These are phyloP conservation scores for Yarrowia sp. DNA, from an alignment of 805 yeast genomes.

Conservation along the genomic window DNA sequence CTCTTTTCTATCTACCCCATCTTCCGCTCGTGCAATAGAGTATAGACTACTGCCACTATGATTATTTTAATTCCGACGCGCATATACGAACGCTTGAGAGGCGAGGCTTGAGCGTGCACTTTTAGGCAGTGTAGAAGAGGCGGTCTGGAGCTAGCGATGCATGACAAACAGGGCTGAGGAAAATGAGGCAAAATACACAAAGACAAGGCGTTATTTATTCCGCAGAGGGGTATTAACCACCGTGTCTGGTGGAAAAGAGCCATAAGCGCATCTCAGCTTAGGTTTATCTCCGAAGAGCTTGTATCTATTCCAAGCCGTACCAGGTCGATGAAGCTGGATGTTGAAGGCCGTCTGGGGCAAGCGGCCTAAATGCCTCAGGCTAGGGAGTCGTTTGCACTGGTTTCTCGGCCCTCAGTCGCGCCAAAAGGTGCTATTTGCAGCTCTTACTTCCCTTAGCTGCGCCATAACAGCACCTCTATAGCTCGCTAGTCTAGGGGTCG, in stretches of 20 bases:
- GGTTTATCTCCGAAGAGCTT: conserved; percentile 16
- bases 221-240: background rate
- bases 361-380: conserved; percentile 7
- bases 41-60: background rate
- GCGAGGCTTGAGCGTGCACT: background rate
- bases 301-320: conserved; percentile 6
- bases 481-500: conserved; percentile 7
- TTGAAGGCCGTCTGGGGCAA: background rate
- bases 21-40: background rate
- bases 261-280: background rate
- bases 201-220: background rate
- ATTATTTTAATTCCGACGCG: conserved; percentile 3
- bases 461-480: conserved; percentile 5
- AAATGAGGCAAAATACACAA: background rate
- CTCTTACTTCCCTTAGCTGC: background rate
- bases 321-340: background rate
- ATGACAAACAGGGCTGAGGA: background rate
- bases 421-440: background rate
- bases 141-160: conserved; percentile 5
- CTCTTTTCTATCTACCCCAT: background rate
- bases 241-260: background rate
- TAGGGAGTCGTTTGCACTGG: background rate
- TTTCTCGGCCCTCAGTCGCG: background rate
- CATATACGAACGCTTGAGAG: background rate
- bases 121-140: background rate